Evolutionary conservation across 306 rosid species (phyloP), one percentile per base, ranked within the genome.

Genomic region (Canavalia gladiata): DNA sequence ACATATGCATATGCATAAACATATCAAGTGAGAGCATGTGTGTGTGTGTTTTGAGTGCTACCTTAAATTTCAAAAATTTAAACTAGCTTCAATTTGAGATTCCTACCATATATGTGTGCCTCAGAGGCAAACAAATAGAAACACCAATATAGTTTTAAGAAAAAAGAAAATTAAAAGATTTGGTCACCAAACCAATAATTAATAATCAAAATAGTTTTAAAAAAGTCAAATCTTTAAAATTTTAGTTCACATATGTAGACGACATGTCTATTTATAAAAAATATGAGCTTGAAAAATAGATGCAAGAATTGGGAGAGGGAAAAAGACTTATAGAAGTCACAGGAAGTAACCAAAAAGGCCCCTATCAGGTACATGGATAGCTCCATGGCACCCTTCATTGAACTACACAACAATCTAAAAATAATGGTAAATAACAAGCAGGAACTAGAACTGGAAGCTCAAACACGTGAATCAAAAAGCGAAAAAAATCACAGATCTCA

Each of bases 401-500:
- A 84, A 41, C 52, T 35, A 56, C 64, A 81, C 50, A 35, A 55
- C 42, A 11, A 35, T 55, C 76, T 30, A 29, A 30, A 45, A 76
- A 43, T n/a, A 66, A 10, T 47, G 80, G 74, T 28, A 66, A 41
- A 66, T 68, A 51, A 83, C n/a, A 51, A n/a, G 30, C 60, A 56
- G 29, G 47, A 81, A 58, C 52, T 50, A 35, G 43, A 52, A 63
- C 37, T 45, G 78, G 65, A 72, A 50, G 31, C 43, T 68, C 72
- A 37, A 55, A 77, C 65, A 30, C 52, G 73, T 54, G 50, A 82
- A 68, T 75, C 76, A 34, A 63, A 69, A 83, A 75, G 51, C 62
- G 80, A 66, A 79, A 43, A 63, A 76, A 76, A 69, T 11, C 67
- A 71, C 74, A 90, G 93, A 93, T 91, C 92, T 87, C 90, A 86